Conservation (phyloP, 2,329 filamentous ascomycete species). For the Chaetomium globosum region DNA sequence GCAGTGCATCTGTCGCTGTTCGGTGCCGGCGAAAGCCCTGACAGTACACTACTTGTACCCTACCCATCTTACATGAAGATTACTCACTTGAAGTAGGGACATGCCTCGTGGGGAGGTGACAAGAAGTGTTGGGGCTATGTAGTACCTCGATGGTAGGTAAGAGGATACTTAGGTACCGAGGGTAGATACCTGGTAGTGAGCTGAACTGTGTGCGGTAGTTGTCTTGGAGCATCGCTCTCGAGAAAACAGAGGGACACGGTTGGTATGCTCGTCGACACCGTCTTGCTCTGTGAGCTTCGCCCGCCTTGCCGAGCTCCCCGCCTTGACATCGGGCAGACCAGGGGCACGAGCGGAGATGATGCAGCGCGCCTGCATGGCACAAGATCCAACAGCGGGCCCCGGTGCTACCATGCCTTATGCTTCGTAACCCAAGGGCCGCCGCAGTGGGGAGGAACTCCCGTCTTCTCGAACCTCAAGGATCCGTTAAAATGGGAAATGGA, state of each 20-base stretch:
- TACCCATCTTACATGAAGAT: neutral
- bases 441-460: neutral
- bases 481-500: neutral
- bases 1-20: neutral
- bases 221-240: neutral
- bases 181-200: no score
- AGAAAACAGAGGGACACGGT: neutral
- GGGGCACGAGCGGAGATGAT: constrained; percentile 26
- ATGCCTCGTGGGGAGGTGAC: no score
- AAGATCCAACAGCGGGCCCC: constrained; percentile 13
- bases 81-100: no score
- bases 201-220: neutral
- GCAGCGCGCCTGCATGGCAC: constrained; percentile 24
- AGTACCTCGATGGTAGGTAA: neutral
- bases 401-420: neutral
- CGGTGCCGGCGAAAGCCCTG: neutral
- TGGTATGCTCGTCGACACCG: neutral
- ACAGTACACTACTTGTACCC: neutral
- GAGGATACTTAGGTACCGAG: no score
- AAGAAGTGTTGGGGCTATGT: neutral
- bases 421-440: neutral
- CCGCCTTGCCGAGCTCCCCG: constrained; percentile 29
- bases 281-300: constrained; percentile 20
- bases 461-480: constrained; percentile 1
- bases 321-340: constrained; percentile 29